Conservation (phyloP, 495 filamentous ascomycete species). For the Daldinia concentrica region DNA sequence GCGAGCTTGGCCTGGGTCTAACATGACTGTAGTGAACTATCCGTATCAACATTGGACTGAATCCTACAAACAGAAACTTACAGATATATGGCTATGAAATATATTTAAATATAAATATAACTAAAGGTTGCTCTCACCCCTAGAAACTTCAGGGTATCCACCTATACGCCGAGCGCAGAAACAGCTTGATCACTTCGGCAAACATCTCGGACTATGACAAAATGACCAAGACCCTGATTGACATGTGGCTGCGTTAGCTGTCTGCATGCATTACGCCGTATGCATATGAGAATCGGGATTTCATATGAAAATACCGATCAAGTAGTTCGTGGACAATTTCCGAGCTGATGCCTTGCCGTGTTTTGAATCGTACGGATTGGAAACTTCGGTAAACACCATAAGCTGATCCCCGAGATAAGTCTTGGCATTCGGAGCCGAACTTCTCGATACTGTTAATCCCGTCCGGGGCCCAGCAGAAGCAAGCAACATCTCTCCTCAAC, state of each 20-base stretch:
- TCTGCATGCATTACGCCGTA: not conserved
- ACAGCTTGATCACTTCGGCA: conserved; percentile 7
- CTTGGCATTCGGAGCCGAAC: conserved; percentile 16
- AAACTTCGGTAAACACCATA: conserved; percentile 13
- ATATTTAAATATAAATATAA: conserved; percentile 12
- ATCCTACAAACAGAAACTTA: not conserved
- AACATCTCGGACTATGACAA: conserved; percentile 21
- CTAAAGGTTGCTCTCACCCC: not conserved
- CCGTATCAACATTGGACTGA: not conserved
- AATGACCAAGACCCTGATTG: not conserved
- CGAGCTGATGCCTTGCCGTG: not conserved
- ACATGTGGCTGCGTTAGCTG: not conserved
- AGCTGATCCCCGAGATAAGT: conserved; percentile 2
- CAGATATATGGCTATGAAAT: not conserved
- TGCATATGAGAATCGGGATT: not conserved
- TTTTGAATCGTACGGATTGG: not conserved
- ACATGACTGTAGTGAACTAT: not conserved
- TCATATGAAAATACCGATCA: not conserved
- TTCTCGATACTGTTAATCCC: conserved; percentile 17
- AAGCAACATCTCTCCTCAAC: not conserved
- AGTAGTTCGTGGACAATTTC: not conserved
- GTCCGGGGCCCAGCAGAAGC: no score
- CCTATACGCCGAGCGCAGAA: not conserved
- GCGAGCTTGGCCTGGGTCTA: conserved; percentile 3
- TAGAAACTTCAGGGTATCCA: not conserved